Base-by-base conservation (phyloP, 1,284 basidiomycete genomes). In the Apiotrichum brassicae region DNA sequence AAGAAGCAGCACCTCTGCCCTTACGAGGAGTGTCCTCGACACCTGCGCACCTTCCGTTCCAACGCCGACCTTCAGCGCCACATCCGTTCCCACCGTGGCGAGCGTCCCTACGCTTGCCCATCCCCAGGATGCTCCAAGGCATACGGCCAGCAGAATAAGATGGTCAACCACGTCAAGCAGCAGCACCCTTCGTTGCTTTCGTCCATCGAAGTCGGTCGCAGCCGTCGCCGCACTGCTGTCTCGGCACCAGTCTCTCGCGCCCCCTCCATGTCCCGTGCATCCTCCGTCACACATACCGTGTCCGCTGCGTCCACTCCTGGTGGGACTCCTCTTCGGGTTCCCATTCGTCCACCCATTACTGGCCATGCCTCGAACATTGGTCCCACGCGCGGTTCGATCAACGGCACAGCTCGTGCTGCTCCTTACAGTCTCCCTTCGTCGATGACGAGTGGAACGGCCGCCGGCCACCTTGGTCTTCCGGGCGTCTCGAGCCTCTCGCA, bases 1-100 rank as follows among this genome's bases (percentile, higher is more conserved):
- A 56, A 56, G 48, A 45, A 45, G 36, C 39, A n/a, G 12, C 54
- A 56, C 43, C 48, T 56, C 4, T 56, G 54, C 51, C 48, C 54
- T 16, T 56, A 39, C 48, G 28, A 40, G 9, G 40, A 36, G 11
- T 56, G 54, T 45, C 44, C 47, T 30, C 51, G 54, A 26, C 25
- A 33, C 35, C 48, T 42, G 4, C 51, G 48, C 35, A 53, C 57
- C 9, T 59, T 59, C 54, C 51, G 51, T 24, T 59, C 57, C 40
- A 59, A 59, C 36, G 57, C 57, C 39, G 57, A 59, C 51, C 54
- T 59, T 6, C 48, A 56, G 49, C 54, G 57, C 32, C 57, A 59
- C 49, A 43, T 59, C 24, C 51, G 54, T 34, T 53, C 48, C 6
- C 57, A 59, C 46, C 44, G 46, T 8, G 57, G 57, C 9, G 47